Base-by-base conservation (phyloP, 768 basidiomycete species). In the Lactarius tabidus region DNA sequence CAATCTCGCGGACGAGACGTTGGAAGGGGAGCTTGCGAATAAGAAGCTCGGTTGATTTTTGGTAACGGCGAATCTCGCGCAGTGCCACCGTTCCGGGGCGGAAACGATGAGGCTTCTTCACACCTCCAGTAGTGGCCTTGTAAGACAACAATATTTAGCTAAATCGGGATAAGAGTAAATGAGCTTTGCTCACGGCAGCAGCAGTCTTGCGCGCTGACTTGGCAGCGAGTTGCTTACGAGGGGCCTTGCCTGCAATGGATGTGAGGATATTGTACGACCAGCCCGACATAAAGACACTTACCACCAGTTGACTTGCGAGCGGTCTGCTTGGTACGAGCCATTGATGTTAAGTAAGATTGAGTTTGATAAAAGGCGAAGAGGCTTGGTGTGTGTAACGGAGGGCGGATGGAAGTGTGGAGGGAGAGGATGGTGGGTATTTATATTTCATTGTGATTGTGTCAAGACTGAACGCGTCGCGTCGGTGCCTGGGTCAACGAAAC, bases 271-370 rank as follows among this genome's bases (percentile, higher is more conserved):
- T 29, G 1, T 23, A 2, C 20, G 1, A 10, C 43, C 3, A 26
- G 6, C 6, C 51, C 17, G 14, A 33, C 15, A 17, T 0, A 56
- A 14, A n/a, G 12, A 2, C 1, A 72, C 80, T 70, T 71, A 84
- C 87, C 87, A 82, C 87, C 87, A 62, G 87, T 89, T 57, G 86
- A 87, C 78, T 89, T 89, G 79, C 86, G 86, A 57, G 87, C 87
- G 59, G 87, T 88, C 80, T 89, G 87, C 77, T 89, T 87, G 61
- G 87, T 89, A 63, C 87, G 87, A 56, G 87, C 87, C 87, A 89
- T 89, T 75, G 71, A 36, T 68, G 39, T 35, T 68, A 26, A 56
- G 48, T 38, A 15, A 57, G 48, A 39, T 57, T 14, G 52, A 55
- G 56, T 7, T 36, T 29, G 45, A 48, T 43, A n/a, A 23, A 26